Percentiles rank a stretch among this genome's conserved stretches.
These are phyloP conservation scores for Ustilago crameri DNA, from an alignment of 1,284 basidiomycete species.

Conservation along the genomic window DNA sequence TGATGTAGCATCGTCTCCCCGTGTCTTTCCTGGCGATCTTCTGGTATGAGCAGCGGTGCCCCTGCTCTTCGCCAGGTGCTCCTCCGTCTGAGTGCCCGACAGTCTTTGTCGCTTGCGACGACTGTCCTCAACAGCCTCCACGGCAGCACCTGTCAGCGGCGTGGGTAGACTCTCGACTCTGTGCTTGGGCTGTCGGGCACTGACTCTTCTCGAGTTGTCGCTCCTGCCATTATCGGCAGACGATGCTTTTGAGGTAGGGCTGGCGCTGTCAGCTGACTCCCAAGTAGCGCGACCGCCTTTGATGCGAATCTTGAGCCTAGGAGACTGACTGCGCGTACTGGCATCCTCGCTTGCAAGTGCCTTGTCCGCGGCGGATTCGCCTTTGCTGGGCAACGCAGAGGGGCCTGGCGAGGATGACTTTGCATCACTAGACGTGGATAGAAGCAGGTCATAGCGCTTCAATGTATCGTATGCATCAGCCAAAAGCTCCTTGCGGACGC, in stretches of 20 bases:
- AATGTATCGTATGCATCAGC: constrained; percentile 51
- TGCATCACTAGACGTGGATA: constrained; percentile 22
- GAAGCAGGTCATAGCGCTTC: constrained; percentile 51
- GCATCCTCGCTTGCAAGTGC: constrained; percentile 5
- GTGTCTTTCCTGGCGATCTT: not conserved
- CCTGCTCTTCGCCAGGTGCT: constrained; percentile 3
- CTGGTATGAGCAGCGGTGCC: not conserved
- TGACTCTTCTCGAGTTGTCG: constrained; percentile 15
- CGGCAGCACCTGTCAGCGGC: constrained; percentile 27
- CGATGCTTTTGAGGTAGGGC: constrained; percentile 12
- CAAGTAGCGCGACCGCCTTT: constrained; percentile 27
- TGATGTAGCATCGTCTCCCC: not conserved
- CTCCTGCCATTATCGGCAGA: not conserved
- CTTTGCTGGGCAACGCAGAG: constrained; percentile 9
- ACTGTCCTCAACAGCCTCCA: constrained; percentile 18
- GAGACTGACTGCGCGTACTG: constrained; percentile 24
- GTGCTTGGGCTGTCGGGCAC: constrained; percentile 37
- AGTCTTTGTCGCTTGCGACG: constrained; percentile 22
- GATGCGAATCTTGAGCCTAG: constrained; percentile 44
- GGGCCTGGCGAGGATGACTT: constrained; percentile 23
- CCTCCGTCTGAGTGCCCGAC: constrained; percentile 10
- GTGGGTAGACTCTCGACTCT: constrained; percentile 29
- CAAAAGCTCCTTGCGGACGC: constrained; percentile 49
- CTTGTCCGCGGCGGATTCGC: constrained; percentile 1
- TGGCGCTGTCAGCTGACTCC: constrained; percentile 29